Base-by-base conservation (phyloP, 176 grass and related monocot species). In the Zoysia pacifica region DNA sequence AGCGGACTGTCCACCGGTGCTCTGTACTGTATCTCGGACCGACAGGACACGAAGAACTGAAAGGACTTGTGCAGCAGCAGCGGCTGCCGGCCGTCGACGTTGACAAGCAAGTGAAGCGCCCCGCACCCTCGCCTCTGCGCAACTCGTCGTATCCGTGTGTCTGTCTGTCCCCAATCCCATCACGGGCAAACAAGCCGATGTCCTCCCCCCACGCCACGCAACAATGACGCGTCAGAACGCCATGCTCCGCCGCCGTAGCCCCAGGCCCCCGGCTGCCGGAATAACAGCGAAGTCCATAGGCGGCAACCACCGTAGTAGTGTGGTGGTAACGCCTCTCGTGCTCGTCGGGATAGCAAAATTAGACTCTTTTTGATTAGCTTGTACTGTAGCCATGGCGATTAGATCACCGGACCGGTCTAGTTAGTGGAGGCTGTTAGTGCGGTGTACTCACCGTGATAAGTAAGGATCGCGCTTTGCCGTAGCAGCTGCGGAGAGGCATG, bases 61-160 rank as follows among this genome's bases (percentile, higher is more conserved):
- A 71, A 72, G 54, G 64, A 70, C 18, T 46, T 12, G n/a, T 35
- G 47, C 44, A 52, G 60, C 63, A 15, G 3, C 44, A 28, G 28
- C 8, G 9, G 46, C 15, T 77, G 66, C 38, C 15, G 41, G 10
- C 9, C 1, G 58, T 19, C 1, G 71, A 70, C 65, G 41, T 41
- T 14, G 85, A 63, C 73, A 78, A 72, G 44, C 67, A 73, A 73
- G 43, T 65, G 11, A 28, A 55, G 28, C 28, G 28, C 28, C 28
- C 28, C 28, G 28, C 28, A 28, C 3, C 62, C 28, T 37, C 63
- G 1, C 18, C 11, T 10, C 37, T 35, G 65, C 8, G 8, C 16
- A 2, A 28, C 42, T 5, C 48, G 53, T 44, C 52, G 61, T 86
- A 54, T 43, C n/a, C n/a, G 18, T 42, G 58, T 16, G 85, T 52